Percentiles rank a stretch among this genome's conserved stretches.
phyloP scores from a whole-genome alignment of 805 yeast genomes.

The Spathaspora arborariae region DNA sequence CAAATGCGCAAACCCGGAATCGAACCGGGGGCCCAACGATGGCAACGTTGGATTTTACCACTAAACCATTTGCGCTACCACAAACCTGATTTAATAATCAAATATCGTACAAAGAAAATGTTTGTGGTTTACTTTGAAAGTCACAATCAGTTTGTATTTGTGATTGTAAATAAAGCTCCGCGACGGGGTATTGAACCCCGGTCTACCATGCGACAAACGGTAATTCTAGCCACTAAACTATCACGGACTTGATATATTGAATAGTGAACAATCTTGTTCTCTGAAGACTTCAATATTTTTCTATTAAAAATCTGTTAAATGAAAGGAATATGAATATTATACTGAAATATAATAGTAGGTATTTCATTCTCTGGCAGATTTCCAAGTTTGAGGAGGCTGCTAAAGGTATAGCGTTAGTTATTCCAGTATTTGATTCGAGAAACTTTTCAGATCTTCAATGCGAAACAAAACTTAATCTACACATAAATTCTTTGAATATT shows the following conservation, averaged over 20 bases:
- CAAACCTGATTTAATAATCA: background rate
- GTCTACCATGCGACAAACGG: conserved; percentile 28
- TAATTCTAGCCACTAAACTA: conserved; percentile 28
- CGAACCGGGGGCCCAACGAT: conserved; percentile 33
- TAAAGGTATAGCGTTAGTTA: too few relatives aligned
- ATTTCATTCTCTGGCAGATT: too few relatives aligned
- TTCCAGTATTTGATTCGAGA: too few relatives aligned
- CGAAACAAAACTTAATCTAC: background rate
- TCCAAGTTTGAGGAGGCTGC: too few relatives aligned
- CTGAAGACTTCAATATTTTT: background rate
- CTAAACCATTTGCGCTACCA: conserved; percentile 20
- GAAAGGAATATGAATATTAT: background rate
- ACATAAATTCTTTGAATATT: background rate
- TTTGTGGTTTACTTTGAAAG: too few relatives aligned
- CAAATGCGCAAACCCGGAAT: conserved; percentile 28
- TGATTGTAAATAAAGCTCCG: conserved; percentile 15
- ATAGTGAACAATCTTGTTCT: background rate
- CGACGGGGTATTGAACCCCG: conserved; percentile 29
- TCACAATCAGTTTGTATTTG: background rate
- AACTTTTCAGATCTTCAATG: too few relatives aligned
- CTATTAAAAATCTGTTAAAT: background rate
- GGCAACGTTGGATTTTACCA: conserved; percentile 32
- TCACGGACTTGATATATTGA: conserved; percentile 16
- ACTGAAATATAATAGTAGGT: too few relatives aligned
- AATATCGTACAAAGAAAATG: background rate